Conservation (phyloP, 2,329 filamentous ascomycete species). For the Aspergillus sp. region DNA sequence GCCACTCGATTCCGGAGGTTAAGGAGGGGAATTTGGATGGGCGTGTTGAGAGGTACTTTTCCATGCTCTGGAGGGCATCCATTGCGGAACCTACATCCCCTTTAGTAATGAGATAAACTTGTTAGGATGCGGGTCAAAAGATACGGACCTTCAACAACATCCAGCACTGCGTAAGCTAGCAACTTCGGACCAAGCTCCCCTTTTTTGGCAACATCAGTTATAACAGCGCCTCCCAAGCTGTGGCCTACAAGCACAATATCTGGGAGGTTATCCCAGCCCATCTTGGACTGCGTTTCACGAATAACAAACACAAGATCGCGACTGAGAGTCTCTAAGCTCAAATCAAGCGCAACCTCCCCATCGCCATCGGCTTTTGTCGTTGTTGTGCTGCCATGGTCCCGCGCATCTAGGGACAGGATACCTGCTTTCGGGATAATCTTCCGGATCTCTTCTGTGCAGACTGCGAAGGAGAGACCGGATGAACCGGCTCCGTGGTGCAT, state of each 20-base stretch:
- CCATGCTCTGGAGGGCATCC: slow-evolving; percentile 91
- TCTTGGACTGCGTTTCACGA: slow-evolving; percentile 58
- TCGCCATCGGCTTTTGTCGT: slow-evolving; percentile 28
- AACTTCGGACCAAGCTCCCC: slow-evolving; percentile 62
- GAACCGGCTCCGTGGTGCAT: slow-evolving; percentile 94
- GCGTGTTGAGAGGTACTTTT: slow-evolving; percentile 78
- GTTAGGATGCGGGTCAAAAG: neutral
- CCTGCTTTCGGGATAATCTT: slow-evolving; percentile 75
- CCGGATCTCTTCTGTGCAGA: slow-evolving; percentile 71
- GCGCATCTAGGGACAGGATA: slow-evolving; percentile 77
- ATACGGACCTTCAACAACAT: slow-evolving; percentile 75
- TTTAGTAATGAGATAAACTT: neutral
- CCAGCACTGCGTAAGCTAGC: slow-evolving; percentile 82
- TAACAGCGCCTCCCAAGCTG: slow-evolving; percentile 85
- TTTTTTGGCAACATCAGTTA: slow-evolving; percentile 73
- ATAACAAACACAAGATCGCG: slow-evolving; percentile 69
- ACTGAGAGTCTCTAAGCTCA: slow-evolving; percentile 68
- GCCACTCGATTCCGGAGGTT: slow-evolving; percentile 85
- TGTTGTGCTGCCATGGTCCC: slow-evolving; percentile 73
- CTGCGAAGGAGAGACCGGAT: slow-evolving; percentile 85
- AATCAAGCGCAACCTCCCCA: slow-evolving; percentile 49
- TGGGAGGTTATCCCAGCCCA: slow-evolving; percentile 71
- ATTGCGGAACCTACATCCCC: slow-evolving; percentile 67
- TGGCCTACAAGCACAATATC: slow-evolving; percentile 81
- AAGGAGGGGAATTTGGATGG: slow-evolving; percentile 74